Conservation (phyloP, 371 early-diverging fungal species). For the Syncephalis plumigaleata region DNA sequence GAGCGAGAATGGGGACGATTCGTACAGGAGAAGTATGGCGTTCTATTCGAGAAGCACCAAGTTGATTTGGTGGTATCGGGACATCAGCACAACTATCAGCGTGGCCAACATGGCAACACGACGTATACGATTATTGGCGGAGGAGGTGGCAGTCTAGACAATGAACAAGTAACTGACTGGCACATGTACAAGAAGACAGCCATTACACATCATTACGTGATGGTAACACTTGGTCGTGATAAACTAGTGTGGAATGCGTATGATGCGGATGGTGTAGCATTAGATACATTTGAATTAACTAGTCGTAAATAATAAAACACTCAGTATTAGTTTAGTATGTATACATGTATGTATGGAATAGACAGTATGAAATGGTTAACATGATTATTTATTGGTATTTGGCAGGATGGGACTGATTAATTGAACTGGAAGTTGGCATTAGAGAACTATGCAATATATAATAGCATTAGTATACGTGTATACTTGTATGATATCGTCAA, state of each 20-base stretch:
- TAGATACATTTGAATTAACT: slow-evolving; percentile 7
- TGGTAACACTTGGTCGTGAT: slow-evolving; percentile 24
- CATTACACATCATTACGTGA: slow-evolving; percentile 33
- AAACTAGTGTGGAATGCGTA: slow-evolving; percentile 20
- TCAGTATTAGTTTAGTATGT: too few relatives aligned
- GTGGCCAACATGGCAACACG: slow-evolving; percentile 27
- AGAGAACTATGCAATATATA: too few relatives aligned
- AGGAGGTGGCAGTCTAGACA: slow-evolving; percentile 52
- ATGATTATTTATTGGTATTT: too few relatives aligned
- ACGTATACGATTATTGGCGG: slow-evolving; percentile 56
- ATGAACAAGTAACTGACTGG: slow-evolving; percentile 44
- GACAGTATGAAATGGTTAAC: too few relatives aligned
- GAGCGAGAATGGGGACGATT: slow-evolving; percentile 58
- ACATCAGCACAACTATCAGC: slow-evolving; percentile 68
- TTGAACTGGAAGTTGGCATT: too few relatives aligned
- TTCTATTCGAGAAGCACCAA: slow-evolving; percentile 36
- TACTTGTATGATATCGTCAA: too few relatives aligned
- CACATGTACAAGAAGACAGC: slow-evolving; percentile 32
- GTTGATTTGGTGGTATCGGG: slow-evolving; percentile 66
- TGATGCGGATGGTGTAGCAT: slow-evolving; percentile 10
- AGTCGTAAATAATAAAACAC: too few relatives aligned
- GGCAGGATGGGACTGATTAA: too few relatives aligned
- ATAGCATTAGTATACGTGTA: too few relatives aligned
- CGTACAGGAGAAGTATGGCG: slow-evolving; percentile 41
- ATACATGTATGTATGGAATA: too few relatives aligned